Conservation (phyloP, 768 basidiomycete genomes). For the Termitomyces sp. region DNA sequence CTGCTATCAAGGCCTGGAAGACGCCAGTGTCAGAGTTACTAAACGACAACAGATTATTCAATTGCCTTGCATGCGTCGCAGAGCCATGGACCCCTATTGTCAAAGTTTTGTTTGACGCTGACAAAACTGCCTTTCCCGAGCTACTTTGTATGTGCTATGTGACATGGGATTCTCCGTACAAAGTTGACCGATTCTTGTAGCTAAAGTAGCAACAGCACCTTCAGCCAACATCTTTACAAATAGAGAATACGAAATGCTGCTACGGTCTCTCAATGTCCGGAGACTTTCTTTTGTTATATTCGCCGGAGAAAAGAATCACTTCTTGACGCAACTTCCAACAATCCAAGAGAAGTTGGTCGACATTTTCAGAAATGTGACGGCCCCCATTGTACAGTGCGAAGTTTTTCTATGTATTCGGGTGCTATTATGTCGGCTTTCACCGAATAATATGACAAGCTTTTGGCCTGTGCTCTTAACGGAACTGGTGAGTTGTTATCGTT, state of each 20-base stretch:
- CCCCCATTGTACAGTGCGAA: conserved; percentile 87
- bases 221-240: conserved; percentile 97
- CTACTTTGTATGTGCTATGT: conserved; percentile 58
- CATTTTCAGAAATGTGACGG: conserved; percentile 70
- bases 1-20: conserved; percentile 82
- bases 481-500: conserved; percentile 46
- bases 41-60: conserved; percentile 85
- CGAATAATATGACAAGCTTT: conserved; percentile 89
- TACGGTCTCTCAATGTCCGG: conserved; percentile 81
- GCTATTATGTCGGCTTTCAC: conserved; percentile 81
- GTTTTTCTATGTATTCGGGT: conserved; percentile 93
- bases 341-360: conserved; percentile 99
- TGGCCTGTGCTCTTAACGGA: conserved; percentile 97
- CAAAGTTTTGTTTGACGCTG: conserved; percentile 74
- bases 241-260: conserved; percentile 87
- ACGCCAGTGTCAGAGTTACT: conserved; percentile 74
- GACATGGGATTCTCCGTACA: not conserved
- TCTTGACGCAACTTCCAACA: conserved; percentile 80
- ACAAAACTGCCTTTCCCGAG: conserved; percentile 83
- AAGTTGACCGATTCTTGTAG: conserved; percentile 26
- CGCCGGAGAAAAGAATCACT: conserved; percentile 86
- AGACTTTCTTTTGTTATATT: conserved; percentile 85
- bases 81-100: conserved; percentile 73
- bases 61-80: conserved; percentile 51
- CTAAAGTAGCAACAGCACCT: conserved; percentile 75